Evolutionary conservation across 495 filamentous ascomycete genomes (phyloP).

Genomic region (Penicillium mononematosum): DNA sequence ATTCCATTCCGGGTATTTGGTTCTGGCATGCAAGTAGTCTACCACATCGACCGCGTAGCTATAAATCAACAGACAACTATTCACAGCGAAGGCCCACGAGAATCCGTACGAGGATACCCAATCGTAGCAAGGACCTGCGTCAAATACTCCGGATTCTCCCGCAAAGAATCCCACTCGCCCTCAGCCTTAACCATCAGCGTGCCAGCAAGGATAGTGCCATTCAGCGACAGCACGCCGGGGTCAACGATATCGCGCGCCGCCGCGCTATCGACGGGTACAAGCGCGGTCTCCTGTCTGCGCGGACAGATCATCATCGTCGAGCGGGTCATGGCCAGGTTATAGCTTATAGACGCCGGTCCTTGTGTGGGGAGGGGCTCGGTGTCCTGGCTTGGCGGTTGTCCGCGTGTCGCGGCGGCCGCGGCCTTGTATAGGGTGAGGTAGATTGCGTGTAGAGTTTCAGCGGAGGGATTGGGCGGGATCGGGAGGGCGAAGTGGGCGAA

Average conservation of each 20-base stretch:
- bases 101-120: constrained; percentile 51
- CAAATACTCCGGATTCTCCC: constrained; percentile 49
- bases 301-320: constrained; percentile 68
- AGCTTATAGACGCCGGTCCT: constrained; percentile 62
- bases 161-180: constrained; percentile 66
- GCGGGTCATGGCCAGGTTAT: constrained; percentile 77
- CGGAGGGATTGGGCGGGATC: constrained; percentile 39
- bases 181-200: constrained; percentile 77
- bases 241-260: constrained; percentile 36
- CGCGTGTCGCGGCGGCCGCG: constrained; percentile 43
- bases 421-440: constrained; percentile 56
- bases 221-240: constrained; percentile 62
- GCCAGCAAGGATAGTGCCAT: constrained; percentile 78
- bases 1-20: neutral
- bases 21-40: constrained; percentile 4
- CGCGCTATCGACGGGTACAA: constrained; percentile 30
- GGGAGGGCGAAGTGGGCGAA: constrained; percentile 52
- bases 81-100: constrained; percentile 26
- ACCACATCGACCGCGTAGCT: neutral
- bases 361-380: constrained; percentile 18
- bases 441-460: constrained; percentile 41
- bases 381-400: constrained; percentile 2
- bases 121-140: constrained; percentile 57
- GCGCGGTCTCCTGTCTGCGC: constrained; percentile 46
- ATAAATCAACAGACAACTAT: neutral